Conservation (phyloP, 2,329 filamentous ascomycete genomes). For the Ophiostoma piceae region DNA sequence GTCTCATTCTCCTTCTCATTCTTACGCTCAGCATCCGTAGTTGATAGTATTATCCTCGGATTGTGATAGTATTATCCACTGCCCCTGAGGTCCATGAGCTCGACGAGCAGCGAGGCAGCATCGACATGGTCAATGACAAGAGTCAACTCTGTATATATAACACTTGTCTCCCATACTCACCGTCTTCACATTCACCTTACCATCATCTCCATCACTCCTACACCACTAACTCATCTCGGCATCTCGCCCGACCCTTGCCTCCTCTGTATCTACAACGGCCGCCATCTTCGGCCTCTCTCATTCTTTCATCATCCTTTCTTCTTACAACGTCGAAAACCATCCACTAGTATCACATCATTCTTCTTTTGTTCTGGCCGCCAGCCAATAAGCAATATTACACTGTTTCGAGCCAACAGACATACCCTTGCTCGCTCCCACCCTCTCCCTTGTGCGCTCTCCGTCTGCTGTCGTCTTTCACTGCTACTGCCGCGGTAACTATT, state of each 20-base stretch:
- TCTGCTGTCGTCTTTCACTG: background rate
- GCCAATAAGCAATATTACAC: background rate
- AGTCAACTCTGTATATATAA: background rate
- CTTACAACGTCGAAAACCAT: background rate
- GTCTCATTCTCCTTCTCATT: background rate
- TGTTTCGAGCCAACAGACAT: constrained; percentile 1
- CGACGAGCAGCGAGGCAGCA: background rate
- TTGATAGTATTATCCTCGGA: constrained; percentile 1
- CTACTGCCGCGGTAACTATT: background rate
- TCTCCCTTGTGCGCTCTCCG: background rate
- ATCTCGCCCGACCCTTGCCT: background rate
- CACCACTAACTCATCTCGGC: background rate
- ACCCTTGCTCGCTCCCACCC: background rate
- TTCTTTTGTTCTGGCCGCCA: background rate
- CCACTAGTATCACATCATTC: background rate
- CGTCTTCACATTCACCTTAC: background rate
- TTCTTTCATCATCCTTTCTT: background rate
- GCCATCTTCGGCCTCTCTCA: background rate
- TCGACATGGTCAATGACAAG: too few relatives aligned
- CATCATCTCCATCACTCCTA: background rate
- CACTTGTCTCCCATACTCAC: background rate
- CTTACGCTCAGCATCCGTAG: background rate
- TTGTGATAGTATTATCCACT: constrained; percentile 6
- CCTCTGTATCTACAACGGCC: background rate
- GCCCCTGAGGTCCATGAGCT: background rate